A percentile compares a stretch with the other conserved stretches of the same genome.
Conservation (phyloP, 306 rosid species). For the Lithocarpus polystachyus region DNA sequence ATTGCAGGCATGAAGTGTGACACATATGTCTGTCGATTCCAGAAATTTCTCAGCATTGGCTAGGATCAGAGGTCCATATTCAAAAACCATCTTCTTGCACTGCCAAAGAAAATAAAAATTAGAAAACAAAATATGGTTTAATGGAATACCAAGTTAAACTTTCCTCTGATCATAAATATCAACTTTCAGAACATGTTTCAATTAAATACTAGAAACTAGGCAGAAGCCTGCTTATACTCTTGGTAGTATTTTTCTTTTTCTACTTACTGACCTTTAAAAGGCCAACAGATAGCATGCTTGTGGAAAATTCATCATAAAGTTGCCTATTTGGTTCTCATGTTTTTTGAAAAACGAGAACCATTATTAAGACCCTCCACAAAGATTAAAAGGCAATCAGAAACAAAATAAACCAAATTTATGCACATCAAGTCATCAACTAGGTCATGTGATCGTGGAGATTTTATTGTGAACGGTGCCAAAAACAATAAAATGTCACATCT, state of each 20-base stretch:
- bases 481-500: too few species aligned
- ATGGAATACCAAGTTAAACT: neutral
- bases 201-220: neutral
- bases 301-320: neutral
- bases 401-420: neutral
- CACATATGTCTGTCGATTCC: conserved; percentile 69
- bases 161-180: neutral
- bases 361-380: neutral
- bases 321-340: conserved; percentile 5
- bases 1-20: conserved; percentile 66
- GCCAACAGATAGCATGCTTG: neutral
- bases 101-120: conserved; percentile 34
- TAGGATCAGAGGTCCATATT: conserved; percentile 66
- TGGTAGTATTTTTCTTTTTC: neutral
- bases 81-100: conserved; percentile 81
- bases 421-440: too few species aligned
- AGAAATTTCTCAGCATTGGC: conserved; percentile 72
- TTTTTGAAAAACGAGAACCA: neutral
- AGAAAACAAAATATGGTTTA: neutral
- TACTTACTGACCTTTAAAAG: neutral
- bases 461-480: too few species aligned
- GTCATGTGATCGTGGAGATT: too few species aligned
- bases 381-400: neutral
- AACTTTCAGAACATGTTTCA: neutral
- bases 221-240: neutral